These are phyloP conservation scores for Nitzschia sp. DNA, from an alignment of 108 stramenopile genomes.

Conservation along the genomic window DNA sequence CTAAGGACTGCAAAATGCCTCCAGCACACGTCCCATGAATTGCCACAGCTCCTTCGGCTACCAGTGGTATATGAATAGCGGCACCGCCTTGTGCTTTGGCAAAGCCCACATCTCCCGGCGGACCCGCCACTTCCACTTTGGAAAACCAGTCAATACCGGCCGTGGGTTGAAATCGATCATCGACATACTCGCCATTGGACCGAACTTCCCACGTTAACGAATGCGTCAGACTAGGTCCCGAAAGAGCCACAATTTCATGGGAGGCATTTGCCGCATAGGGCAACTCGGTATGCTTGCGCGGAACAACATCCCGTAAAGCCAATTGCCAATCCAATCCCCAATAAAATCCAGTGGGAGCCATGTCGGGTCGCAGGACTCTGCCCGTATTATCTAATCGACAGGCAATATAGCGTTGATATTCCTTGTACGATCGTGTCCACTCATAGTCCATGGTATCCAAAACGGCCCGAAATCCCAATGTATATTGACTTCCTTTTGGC, in stretches of 20 bases:
- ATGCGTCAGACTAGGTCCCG: conserved; percentile 64
- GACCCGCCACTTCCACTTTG: conserved; percentile 66
- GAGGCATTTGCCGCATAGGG: conserved; percentile 76
- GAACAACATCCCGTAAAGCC: conserved; percentile 62
- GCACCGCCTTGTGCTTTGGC: conserved; percentile 61
- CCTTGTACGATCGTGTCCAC: conserved; percentile 71
- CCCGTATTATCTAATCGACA: conserved; percentile 60
- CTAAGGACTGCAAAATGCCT: conserved; percentile 54
- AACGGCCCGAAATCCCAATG: conserved; percentile 48
- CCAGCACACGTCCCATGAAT: conserved; percentile 60
- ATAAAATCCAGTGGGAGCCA: conserved; percentile 46
- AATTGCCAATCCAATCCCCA: conserved; percentile 72
- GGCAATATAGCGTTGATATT: conserved; percentile 55
- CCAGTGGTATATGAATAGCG: conserved; percentile 53
- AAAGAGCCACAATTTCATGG: conserved; percentile 61
- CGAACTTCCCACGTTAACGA: conserved; percentile 58
- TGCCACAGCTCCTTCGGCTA: conserved; percentile 36
- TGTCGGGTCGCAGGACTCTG: conserved; percentile 39
- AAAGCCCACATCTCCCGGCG: conserved; percentile 82
- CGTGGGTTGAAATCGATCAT: conserved; percentile 62
- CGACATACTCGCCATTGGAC: conserved; percentile 51
- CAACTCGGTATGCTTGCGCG: conserved; percentile 57
- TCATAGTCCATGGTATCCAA: conserved; percentile 72
- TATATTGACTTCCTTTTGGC: conserved; percentile 46
- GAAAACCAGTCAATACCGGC: conserved; percentile 58